Conservation (phyloP, 495 filamentous ascomycete genomes). For the Aspergillus haitiensis region DNA sequence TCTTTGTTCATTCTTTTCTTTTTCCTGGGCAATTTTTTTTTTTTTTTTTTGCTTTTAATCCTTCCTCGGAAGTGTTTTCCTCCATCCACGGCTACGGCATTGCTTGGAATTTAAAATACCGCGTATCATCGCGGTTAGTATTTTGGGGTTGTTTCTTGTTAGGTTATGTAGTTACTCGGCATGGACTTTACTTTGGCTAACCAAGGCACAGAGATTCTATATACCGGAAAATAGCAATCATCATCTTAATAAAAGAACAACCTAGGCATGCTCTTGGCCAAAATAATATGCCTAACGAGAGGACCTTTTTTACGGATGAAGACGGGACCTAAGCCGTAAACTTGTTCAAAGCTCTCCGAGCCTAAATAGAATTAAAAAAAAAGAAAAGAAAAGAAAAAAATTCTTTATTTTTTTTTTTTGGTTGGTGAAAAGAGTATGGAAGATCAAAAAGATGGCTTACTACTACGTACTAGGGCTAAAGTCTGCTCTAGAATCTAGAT, state of each 20-base stretch:
- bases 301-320: not conserved
- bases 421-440: not conserved
- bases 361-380: too few relatives aligned
- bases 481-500: not conserved
- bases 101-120: not conserved
- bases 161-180: not conserved
- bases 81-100: not conserved
- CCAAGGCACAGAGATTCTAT: not conserved
- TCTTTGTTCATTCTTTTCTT: not conserved
- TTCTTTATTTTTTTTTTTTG: not conserved
- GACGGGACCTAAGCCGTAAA: not conserved
- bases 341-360: not conserved
- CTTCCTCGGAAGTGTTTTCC: conserved; percentile 12
- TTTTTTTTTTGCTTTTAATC: not conserved
- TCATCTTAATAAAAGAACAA: not conserved
- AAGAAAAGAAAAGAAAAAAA: not conserved
- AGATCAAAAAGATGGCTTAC: not conserved
- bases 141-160: not conserved
- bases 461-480: not conserved
- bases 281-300: not conserved
- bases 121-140: not conserved
- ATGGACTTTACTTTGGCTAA: not conserved
- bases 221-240: not conserved
- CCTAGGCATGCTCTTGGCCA: not conserved
- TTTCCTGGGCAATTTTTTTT: not conserved